phyloP scores from a whole-genome alignment of 2,329 filamentous ascomycete genomes.

The Fusarium siculi region DNA sequence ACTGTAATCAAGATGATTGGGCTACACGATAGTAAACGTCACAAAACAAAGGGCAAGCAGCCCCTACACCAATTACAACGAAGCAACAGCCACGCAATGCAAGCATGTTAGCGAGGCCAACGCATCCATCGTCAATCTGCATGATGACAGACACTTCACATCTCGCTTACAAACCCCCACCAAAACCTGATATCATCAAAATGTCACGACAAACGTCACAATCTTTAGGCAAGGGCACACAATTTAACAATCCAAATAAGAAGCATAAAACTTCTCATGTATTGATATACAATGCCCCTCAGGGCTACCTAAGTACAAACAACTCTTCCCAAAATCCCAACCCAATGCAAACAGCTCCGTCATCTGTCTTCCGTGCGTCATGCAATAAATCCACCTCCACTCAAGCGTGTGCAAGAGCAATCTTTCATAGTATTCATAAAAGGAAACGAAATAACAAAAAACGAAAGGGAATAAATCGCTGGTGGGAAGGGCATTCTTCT shows the following conservation, averaged over 20 bases:
- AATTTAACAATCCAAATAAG: neutral
- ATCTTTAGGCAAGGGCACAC: neutral
- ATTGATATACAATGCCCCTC: slow-evolving; percentile 4
- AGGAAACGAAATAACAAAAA: neutral
- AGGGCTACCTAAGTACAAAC: neutral
- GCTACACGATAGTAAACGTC: too few relatives aligned
- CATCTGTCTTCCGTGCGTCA: slow-evolving; percentile 33
- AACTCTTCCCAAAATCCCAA: neutral
- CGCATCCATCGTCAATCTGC: neutral
- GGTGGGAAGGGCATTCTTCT: slow-evolving; percentile 13
- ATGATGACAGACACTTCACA: neutral
- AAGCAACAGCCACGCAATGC: neutral
- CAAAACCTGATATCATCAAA: neutral
- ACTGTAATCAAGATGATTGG: accelerated
- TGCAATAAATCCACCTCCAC: slow-evolving; percentile 19
- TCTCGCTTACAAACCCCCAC: neutral
- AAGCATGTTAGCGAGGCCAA: neutral
- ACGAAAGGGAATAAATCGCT: slow-evolving; percentile 27
- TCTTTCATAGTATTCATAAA: slow-evolving; percentile 18
- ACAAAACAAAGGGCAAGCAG: neutral
- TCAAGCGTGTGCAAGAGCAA: slow-evolving; percentile 25
- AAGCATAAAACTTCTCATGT: neutral
- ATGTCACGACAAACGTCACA: neutral
- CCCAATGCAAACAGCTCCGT: slow-evolving; percentile 36
- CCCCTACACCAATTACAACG: neutral